Conservation (phyloP, 805 yeast species). For the Starmerella geochares region DNA sequence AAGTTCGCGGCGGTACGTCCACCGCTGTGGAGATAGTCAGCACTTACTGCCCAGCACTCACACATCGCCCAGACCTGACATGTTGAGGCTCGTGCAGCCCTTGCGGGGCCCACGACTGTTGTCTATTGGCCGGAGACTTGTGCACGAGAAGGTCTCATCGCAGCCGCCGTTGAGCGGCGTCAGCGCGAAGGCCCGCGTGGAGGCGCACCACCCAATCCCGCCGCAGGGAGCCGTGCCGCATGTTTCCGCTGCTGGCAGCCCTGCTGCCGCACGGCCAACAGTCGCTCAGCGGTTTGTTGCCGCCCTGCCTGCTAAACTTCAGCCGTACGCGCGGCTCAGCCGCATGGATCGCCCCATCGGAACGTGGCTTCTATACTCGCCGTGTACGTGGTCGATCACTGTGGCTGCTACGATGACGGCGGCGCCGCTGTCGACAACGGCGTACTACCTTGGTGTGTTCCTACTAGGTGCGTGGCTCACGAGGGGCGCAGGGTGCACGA, state of each 20-base stretch:
- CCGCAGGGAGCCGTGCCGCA: not conserved
- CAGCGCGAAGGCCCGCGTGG: not conserved
- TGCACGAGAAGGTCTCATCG: not conserved
- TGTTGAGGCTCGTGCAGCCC: not conserved
- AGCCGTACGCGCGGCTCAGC: constrained; percentile 88
- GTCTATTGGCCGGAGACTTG: not conserved
- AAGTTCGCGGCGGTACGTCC: no score
- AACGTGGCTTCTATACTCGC: constrained; percentile 68
- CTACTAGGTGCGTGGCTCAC: constrained; percentile 78
- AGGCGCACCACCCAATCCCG: not conserved
- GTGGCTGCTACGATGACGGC: constrained; percentile 66
- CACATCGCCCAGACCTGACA: no score
- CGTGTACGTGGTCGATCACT: constrained; percentile 86
- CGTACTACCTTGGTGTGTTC: constrained; percentile 56
- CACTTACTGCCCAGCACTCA: no score
- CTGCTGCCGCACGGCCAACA: constrained; percentile 16
- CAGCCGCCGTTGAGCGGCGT: not conserved
- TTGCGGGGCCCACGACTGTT: not conserved
- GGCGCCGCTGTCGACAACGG: constrained; percentile 58
- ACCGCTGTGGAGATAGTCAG: no score
- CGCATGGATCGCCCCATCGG: constrained; percentile 96
- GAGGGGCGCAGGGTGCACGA: constrained; percentile 98
- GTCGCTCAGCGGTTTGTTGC: constrained; percentile 29
- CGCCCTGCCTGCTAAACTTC: constrained; percentile 55
- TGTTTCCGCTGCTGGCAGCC: not conserved